Base-by-base conservation (phyloP, 2,329 filamentous ascomycete genomes). In the Penicillium sp. region DNA sequence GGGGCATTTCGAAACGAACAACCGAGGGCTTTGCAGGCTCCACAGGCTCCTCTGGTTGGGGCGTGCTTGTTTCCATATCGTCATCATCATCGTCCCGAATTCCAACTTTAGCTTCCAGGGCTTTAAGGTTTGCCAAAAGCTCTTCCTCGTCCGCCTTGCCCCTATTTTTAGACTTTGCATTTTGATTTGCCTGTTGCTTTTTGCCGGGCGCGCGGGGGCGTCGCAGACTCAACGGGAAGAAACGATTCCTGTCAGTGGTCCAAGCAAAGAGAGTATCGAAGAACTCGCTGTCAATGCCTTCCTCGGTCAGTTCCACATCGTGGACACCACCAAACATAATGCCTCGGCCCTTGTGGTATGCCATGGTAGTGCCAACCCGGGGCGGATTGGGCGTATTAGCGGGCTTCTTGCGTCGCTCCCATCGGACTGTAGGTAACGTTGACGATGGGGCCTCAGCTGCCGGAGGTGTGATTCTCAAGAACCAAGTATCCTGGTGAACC, bases 201-300 rank as follows among this genome's bases (percentile, higher is more conserved):
- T 87, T 89, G 60, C 85, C 83, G 47, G 84, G 84, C 21, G 82
- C 79, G 27, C 91, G 86, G 2, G 91, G 84, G 65, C 91, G 90
- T 51, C 92, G 83, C 45, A 97, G 79, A 10, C 80, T 79, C 44
- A 97, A 80, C 2, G 89, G 90, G 79, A 97, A 97, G 78, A 96
- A 97, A 9, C 94, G 84, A 72, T 99, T 99, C 58, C 93, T 85
- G 68, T 97, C 94, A 61, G 96, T 87, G 70, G 96, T 97, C 91
- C 92, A 97, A 5, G 92, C 90, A 68, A 90, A 95, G 25, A 97
- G 77, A 55, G 87, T 84, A 67, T 97, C 93, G 79, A 97, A 99
- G 76, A 99, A 99, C 72, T 97, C 92, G 70, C 91, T 96, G 53
- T 99, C 93, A 64, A 99, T 96, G 4, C 90, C 92, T 73, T 99